Conservation (phyloP, 495 filamentous ascomycete genomes). For the Cercophora scortea region DNA sequence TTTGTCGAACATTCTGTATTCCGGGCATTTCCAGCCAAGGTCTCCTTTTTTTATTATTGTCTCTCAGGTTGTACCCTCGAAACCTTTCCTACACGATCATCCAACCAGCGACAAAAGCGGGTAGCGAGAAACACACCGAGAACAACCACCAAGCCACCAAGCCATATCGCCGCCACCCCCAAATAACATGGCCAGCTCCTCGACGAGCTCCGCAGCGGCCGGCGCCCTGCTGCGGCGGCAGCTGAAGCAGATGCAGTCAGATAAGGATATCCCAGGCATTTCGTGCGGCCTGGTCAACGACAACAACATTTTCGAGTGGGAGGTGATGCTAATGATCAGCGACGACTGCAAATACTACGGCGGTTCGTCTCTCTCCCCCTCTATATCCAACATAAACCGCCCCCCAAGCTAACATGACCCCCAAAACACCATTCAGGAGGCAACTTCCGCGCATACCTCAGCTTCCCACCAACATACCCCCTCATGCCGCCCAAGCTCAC, state of each 20-base stretch:
- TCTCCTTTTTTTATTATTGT: too few relatives aligned
- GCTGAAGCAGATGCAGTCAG: slow-evolving; percentile 86
- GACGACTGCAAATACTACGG: slow-evolving; percentile 96
- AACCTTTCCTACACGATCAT: not conserved
- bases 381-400: not conserved
- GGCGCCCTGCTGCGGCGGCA: slow-evolving; percentile 76
- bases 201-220: slow-evolving; percentile 33
- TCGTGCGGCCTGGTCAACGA: slow-evolving; percentile 79
- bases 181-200: slow-evolving; percentile 19
- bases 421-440: slow-evolving; percentile 49
- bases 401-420: not conserved
- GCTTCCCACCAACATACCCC: slow-evolving; percentile 78
- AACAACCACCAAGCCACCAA: not conserved
- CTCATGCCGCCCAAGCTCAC: slow-evolving; percentile 85
- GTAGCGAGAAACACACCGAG: not conserved
- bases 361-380: slow-evolving; percentile 35
- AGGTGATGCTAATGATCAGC: slow-evolving; percentile 97
- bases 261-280: slow-evolving; percentile 87
- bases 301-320: slow-evolving; percentile 96
- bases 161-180: not conserved
- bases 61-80: too few relatives aligned
- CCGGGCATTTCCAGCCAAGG: too few relatives aligned
- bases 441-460: slow-evolving; percentile 76
- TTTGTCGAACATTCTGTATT: too few relatives aligned
- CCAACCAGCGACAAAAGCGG: not conserved